Evolutionary conservation across 2,329 filamentous ascomycete genomes (phyloP).

Genomic region (Pseudocercospora vitis): DNA sequence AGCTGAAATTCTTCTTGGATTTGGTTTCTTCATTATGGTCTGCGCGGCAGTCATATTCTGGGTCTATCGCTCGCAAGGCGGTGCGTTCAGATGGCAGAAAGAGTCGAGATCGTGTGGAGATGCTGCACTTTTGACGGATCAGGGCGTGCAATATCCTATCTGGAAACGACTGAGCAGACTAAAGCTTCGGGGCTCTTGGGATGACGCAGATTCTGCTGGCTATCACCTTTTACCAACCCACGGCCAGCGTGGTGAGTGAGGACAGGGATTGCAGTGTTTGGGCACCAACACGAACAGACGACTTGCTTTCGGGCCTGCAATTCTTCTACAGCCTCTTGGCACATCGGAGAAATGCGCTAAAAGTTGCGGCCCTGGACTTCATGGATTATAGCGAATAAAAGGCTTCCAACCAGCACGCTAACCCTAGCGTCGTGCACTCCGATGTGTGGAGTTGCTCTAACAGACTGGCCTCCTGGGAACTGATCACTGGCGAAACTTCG

Average conservation of each 20-base stretch:
- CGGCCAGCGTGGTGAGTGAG: background rate
- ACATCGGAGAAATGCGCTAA: too few species aligned
- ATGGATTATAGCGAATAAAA: too few species aligned
- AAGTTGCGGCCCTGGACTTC: too few species aligned
- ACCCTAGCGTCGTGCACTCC: too few species aligned
- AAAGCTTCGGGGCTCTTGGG: background rate
- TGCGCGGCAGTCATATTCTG: slow-evolving; percentile 6
- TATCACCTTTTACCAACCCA: background rate
- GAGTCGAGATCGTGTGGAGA: background rate
- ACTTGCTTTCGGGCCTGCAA: background rate
- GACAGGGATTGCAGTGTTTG: too few species aligned
- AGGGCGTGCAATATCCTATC: background rate
- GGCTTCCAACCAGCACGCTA: too few species aligned
- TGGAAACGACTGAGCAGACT: background rate
- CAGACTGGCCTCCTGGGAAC: background rate
- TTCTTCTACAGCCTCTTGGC: background rate
- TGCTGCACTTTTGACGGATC: background rate
- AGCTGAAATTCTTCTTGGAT: slow-evolving; percentile 11
- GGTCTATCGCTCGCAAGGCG: background rate
- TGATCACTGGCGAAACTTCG: slow-evolving; percentile 4
- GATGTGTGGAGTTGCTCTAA: background rate
- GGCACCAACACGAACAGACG: too few species aligned
- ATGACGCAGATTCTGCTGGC: background rate
- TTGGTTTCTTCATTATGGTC: slow-evolving; percentile 4
- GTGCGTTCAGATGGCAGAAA: background rate